Evolutionary conservation across 257 asterid species (phyloP).

Genomic region (Solanum megistacrolobum): DNA sequence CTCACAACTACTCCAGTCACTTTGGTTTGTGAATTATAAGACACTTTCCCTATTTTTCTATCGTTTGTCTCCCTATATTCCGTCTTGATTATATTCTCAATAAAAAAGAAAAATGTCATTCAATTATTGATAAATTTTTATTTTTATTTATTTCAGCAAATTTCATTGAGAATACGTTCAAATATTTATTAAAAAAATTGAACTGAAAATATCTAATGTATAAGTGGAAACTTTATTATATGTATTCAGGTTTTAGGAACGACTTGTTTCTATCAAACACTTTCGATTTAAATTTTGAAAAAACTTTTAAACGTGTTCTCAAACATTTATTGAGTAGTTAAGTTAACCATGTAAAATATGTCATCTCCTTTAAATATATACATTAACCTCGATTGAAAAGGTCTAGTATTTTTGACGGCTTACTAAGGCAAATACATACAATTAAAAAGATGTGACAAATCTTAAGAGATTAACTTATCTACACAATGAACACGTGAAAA

Average conservation of each 20-base stretch:
- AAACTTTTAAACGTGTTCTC: too few species aligned
- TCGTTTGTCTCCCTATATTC: not conserved
- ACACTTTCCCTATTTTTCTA: not conserved
- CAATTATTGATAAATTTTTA: not conserved
- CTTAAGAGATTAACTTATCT: not conserved
- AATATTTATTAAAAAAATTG: not conserved
- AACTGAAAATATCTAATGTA: not conserved
- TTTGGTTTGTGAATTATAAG: conserved; percentile 3
- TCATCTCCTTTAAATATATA: not conserved
- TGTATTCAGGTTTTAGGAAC: not conserved
- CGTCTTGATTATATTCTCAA: not conserved
- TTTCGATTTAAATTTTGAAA: not conserved
- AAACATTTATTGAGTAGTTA: too few species aligned
- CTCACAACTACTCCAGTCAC: conserved; percentile 23
- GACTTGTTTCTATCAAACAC: not conserved
- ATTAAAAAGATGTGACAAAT: not conserved
- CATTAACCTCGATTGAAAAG: not conserved
- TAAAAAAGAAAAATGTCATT: not conserved
- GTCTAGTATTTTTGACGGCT: not conserved
- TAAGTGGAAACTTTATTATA: not conserved
- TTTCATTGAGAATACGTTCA: not conserved
- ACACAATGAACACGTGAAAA: not conserved
- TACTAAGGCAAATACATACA: not conserved
- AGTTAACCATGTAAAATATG: not conserved
- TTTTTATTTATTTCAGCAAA: not conserved